phyloP scores from a whole-genome alignment of 208 protist species.

The Novymonas esmeraldas region DNA sequence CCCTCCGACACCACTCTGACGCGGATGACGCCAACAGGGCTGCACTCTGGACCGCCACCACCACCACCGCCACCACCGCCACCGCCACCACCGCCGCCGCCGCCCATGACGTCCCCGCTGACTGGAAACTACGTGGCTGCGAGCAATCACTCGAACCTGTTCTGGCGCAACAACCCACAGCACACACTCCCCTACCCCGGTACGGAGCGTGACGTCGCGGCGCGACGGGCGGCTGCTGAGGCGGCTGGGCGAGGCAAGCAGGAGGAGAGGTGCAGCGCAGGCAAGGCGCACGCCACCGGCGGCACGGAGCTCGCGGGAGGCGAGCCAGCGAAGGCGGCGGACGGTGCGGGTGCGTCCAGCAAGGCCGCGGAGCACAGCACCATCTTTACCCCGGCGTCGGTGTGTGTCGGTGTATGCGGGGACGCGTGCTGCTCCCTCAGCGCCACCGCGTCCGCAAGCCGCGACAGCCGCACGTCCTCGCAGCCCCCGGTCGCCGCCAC shows the following conservation, averaged over 20 bases:
- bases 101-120: not conserved
- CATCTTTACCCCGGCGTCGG: not conserved
- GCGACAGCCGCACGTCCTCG: not conserved
- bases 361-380: too few relatives aligned
- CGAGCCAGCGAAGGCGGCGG: not conserved
- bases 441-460: not conserved
- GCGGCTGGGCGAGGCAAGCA: not conserved
- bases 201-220: not conserved
- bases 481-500: not conserved
- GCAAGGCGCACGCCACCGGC: not conserved
- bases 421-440: not conserved
- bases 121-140: conserved; percentile 10
- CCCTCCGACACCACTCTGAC: not conserved
- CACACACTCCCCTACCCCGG: conserved; percentile 11
- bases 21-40: not conserved
- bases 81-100: conserved; percentile 5
- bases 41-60: conserved; percentile 1
- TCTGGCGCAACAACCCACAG: conserved; percentile 19
- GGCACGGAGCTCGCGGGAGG: not conserved
- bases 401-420: not conserved
- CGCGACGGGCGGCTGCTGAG: not conserved
- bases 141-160: conserved; percentile 14
- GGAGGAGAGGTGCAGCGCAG: not conserved
- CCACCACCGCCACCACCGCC: conserved; percentile 1
- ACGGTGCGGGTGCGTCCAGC: not conserved